Evolutionary conservation across 2,329 filamentous ascomycete species (phyloP).

Genomic region (Phoma sp.): DNA sequence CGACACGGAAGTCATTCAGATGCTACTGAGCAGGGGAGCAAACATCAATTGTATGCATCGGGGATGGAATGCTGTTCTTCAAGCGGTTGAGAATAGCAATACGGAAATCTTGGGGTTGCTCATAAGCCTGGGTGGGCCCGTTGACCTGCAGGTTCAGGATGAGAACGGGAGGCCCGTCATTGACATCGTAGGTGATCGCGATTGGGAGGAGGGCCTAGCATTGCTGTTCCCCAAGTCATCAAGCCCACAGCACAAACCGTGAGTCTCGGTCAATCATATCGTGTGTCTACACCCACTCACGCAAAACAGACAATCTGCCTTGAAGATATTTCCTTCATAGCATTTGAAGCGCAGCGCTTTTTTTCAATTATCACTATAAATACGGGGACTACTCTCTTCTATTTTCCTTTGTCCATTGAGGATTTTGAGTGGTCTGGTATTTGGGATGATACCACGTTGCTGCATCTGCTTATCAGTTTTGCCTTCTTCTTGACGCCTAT

Average conservation of each 20-base stretch:
- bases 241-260: background rate
- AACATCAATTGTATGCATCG: constrained; percentile 65
- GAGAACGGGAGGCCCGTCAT: constrained; percentile 38
- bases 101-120: constrained; percentile 38
- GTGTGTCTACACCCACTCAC: too few species aligned
- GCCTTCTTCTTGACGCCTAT: too few species aligned
- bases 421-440: too few species aligned
- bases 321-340: too few species aligned
- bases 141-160: constrained; percentile 37
- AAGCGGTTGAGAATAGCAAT: constrained; percentile 45
- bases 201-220: constrained; percentile 44
- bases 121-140: constrained; percentile 40
- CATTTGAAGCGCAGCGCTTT: too few species aligned
- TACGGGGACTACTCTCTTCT: too few species aligned
- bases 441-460: too few species aligned
- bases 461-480: too few species aligned
- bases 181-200: constrained; percentile 41
- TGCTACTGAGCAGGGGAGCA: constrained; percentile 67
- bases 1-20: constrained; percentile 65
- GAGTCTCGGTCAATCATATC: background rate
- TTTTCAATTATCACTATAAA: too few species aligned
- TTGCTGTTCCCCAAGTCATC: constrained; percentile 36
- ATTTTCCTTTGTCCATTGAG: too few species aligned
- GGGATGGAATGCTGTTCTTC: constrained; percentile 44
- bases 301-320: too few species aligned